A percentile compares a stretch with the other conserved stretches of the same genome.
Conservation (phyloP, 305 asterid genomes). For the Fraxinus nigra region DNA sequence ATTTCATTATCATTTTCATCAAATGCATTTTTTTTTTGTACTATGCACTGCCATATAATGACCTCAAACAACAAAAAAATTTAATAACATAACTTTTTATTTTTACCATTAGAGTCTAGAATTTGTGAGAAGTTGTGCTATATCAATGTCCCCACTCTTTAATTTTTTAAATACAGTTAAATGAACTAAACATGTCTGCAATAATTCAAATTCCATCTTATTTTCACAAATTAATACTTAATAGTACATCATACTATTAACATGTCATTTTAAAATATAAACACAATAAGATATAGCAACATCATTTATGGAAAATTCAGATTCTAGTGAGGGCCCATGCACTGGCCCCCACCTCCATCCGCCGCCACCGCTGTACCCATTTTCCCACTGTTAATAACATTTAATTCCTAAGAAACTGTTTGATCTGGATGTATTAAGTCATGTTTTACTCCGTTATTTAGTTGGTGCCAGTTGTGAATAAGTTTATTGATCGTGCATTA, state of each 20-base stretch:
- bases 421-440: neutral
- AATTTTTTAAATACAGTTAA: neutral
- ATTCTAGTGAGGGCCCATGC: neutral
- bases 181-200: neutral
- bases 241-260: neutral
- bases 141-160: neutral
- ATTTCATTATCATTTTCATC: neutral
- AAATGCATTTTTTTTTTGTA: neutral
- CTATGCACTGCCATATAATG: neutral
- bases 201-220: neutral
- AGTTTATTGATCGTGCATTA: constrained; percentile 19
- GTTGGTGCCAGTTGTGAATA: constrained; percentile 7
- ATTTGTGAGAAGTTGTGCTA: neutral
- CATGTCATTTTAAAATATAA: neutral
- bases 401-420: constrained; percentile 8
- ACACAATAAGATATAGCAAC: neutral
- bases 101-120: neutral
- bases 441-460: constrained; percentile 9
- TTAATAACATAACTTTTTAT: neutral
- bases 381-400: constrained; percentile 5
- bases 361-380: neutral
- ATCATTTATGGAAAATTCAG: neutral
- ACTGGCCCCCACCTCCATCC: neutral
- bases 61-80: neutral
- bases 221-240: neutral